phyloP scores from a whole-genome alignment of 2,329 filamentous ascomycete species.

The Coniochaeta sp. region DNA sequence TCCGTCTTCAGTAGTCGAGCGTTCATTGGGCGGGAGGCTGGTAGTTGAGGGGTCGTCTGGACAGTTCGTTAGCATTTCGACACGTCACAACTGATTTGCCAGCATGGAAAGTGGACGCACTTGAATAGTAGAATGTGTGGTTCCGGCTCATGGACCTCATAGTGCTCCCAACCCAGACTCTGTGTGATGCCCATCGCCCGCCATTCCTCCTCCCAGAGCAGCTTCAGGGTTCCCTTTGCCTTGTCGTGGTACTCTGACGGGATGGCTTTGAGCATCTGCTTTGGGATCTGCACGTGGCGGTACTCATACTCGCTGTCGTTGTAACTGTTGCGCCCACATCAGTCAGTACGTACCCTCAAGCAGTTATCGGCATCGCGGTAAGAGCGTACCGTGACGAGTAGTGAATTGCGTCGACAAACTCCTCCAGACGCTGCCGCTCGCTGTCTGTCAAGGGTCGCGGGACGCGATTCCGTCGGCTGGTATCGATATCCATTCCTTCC shows the following conservation, averaged over 20 bases:
- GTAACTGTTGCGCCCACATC: conserved; percentile 65
- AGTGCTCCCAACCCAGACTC: conserved; percentile 99
- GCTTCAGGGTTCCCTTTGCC: conserved; percentile 83
- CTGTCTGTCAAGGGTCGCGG: conserved; percentile 72
- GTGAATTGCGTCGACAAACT: conserved; percentile 89
- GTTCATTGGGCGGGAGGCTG: conserved; percentile 55
- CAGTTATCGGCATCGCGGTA: neutral
- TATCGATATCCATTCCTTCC: conserved; percentile 60
- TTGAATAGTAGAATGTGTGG: conserved; percentile 98
- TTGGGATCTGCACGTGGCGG: conserved; percentile 93
- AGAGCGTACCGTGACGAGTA: conserved; percentile 76
- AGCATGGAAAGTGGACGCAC: conserved; percentile 45
- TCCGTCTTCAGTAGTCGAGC: neutral
- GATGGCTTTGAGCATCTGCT: conserved; percentile 96
- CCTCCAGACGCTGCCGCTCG: conserved; percentile 78
- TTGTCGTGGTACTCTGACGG: conserved; percentile 63
- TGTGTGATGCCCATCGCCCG: conserved; percentile 94
- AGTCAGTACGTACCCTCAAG: neutral
- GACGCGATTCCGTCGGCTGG: conserved; percentile 76
- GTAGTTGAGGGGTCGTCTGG: conserved; percentile 79
- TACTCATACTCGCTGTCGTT: conserved; percentile 92
- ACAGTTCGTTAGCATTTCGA: neutral
- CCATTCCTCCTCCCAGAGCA: conserved; percentile 99
- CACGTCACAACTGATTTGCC: neutral
- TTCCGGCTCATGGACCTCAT: conserved; percentile 97